Evolutionary conservation across 1,284 basidiomycete genomes (phyloP).

Genomic region (Moesziomyces parantarcticus): DNA sequence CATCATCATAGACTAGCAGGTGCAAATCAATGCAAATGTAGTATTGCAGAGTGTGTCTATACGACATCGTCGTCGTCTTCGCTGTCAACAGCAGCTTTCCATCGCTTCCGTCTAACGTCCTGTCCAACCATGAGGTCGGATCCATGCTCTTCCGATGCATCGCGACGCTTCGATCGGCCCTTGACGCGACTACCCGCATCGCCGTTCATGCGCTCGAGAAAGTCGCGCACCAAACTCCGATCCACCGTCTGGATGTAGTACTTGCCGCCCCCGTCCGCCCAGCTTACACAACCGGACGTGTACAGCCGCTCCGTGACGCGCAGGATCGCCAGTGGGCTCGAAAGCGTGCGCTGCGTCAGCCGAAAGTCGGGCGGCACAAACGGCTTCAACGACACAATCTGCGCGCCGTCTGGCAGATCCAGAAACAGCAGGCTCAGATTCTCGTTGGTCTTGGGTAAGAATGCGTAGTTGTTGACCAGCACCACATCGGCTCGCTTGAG

Average conservation of each 20-base stretch:
- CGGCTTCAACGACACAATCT: conserved; percentile 72
- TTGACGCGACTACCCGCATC: background rate
- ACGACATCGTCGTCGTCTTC: conserved; percentile 26
- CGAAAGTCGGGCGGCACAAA: conserved; percentile 72
- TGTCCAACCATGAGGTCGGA: conserved; percentile 29
- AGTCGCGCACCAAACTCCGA: conserved; percentile 41
- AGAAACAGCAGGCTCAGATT: conserved; percentile 72
- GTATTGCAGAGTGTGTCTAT: conserved; percentile 5
- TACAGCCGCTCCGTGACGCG: conserved; percentile 57
- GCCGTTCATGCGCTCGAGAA: conserved; percentile 14
- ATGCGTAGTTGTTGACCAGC: conserved; percentile 72
- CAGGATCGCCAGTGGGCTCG: conserved; percentile 62
- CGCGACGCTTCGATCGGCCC: background rate
- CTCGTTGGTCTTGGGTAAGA: conserved; percentile 71
- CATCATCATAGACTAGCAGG: too few relatives aligned
- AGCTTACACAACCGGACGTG: conserved; percentile 59
- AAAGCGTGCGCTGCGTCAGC: conserved; percentile 69
- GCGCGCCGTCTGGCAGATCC: conserved; percentile 72
- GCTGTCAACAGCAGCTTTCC: conserved; percentile 33
- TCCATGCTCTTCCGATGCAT: conserved; percentile 4
- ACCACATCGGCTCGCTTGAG: conserved; percentile 71
- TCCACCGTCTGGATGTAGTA: conserved; percentile 64
- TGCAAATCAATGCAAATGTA: background rate
- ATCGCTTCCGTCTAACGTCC: conserved; percentile 34
- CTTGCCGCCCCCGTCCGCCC: conserved; percentile 63